Base-by-base conservation (phyloP, 345 rosid species). In the Boechera retrofracta region DNA sequence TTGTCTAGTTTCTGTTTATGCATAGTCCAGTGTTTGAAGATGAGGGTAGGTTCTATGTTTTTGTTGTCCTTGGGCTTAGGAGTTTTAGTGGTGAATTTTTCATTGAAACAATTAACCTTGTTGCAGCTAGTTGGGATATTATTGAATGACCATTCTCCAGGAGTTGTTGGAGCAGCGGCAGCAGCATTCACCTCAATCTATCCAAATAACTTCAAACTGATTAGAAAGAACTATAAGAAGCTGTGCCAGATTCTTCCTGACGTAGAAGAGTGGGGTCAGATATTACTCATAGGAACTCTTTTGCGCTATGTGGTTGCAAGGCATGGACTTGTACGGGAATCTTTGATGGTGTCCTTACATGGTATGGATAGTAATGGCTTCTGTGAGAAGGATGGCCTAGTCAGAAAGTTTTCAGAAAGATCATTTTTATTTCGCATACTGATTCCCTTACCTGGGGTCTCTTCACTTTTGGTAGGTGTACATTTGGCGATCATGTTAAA, bases 211-310 rank as follows among this genome's bases (percentile, higher is more conserved):
- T 90, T 92, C 65, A 64, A 85, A 55, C 75, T 92, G 71, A 87
- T 95, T n/a, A 85, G 85, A 31, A 88, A 77, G 81, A 89, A 80
- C 67, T 95, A 89, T 77, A 85, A 81, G 81, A 90, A 86, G 81
- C 54, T 95, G 64, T 92, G 99, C 70, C 89, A 92, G 83, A 84
- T 91, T 80, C 97, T 95, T 77, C 99, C 98, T 38, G 98, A 92
- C 60, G 96, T 92, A 59, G 99, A 95, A 85, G 99, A 92, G 72
- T 95, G 99, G 99, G 99, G 99, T 70, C 98, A 90, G 83, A 92
- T 92, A 82, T 74, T 84, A 79, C 86, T 92, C 66, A 95, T 85
- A 63, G 87, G 87, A 64, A 90, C 88, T 71, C 97, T 95, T 71
- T 77, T 91, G 76, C 93, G 87, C 53, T 92, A 89, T 72, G 88